Conservation (phyloP, 108 stramenopile species). For the Bacterosira constricta region DNA sequence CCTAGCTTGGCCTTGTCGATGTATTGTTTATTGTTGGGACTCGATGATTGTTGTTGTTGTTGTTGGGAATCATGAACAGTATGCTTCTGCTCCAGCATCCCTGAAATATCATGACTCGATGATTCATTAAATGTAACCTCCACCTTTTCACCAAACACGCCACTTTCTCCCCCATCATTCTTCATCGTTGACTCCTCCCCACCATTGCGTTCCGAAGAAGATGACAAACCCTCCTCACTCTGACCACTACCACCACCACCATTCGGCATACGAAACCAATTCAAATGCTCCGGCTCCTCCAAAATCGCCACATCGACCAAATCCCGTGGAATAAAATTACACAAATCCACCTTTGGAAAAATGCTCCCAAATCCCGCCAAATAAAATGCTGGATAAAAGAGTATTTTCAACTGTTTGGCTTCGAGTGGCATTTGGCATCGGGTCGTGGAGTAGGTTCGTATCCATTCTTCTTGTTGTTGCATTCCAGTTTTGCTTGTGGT, state of each 20-base stretch:
- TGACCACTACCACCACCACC: background rate
- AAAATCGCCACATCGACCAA: constrained; percentile 88
- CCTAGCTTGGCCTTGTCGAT: constrained; percentile 42
- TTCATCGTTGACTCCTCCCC: background rate
- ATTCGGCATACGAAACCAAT: constrained; percentile 79
- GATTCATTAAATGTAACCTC: background rate
- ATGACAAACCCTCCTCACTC: background rate
- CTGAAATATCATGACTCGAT: background rate
- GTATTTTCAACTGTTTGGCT: constrained; percentile 53
- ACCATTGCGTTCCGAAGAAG: background rate
- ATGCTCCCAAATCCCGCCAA: constrained; percentile 76
- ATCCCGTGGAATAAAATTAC: constrained; percentile 69
- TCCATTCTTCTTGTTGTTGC: constrained; percentile 45
- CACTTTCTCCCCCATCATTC: background rate
- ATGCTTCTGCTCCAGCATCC: too few species aligned
- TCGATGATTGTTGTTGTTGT: background rate
- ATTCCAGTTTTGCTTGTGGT: constrained; percentile 39
- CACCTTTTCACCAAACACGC: background rate
- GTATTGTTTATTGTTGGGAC: background rate
- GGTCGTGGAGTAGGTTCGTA: constrained; percentile 33
- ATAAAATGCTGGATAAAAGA: constrained; percentile 78
- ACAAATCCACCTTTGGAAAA: constrained; percentile 85
- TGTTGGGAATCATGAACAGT: too few species aligned
- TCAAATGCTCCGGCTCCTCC: constrained; percentile 97
- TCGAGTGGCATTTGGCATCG: constrained; percentile 45